Percentiles rank a stretch among this genome's conserved stretches.
Evolutionary conservation across 257 asterid species (phyloP).

Genomic region (Solanum infundibuliforme): DNA sequence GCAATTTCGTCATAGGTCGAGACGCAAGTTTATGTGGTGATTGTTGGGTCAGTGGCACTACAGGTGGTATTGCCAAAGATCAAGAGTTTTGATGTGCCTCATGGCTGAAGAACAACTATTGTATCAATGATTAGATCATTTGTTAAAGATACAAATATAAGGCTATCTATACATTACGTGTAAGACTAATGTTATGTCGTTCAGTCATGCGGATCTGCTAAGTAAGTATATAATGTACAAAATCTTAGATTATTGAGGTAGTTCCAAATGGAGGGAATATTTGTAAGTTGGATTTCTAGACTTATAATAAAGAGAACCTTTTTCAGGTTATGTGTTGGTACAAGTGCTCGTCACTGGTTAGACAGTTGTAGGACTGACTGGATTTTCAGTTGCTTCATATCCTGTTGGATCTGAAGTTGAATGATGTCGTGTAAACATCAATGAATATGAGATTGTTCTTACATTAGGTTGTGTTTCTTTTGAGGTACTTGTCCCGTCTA

Average conservation of each 20-base stretch:
- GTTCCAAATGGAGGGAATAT: not conserved
- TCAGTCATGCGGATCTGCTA: not conserved
- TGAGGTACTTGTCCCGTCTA: not conserved
- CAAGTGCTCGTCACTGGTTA: not conserved
- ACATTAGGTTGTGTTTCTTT: not conserved
- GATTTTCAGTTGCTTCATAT: not conserved
- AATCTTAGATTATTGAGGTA: not conserved
- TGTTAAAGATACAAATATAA: not conserved
- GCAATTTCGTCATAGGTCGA: constrained; percentile 52
- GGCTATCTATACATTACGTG: not conserved
- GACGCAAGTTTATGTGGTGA: constrained; percentile 58
- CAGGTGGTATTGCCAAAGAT: not conserved
- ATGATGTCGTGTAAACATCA: not conserved
- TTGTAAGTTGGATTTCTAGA: not conserved
- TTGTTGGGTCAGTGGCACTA: not conserved
- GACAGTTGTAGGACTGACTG: not conserved
- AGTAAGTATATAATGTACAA: not conserved
- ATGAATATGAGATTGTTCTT: not conserved
- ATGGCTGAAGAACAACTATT: not conserved
- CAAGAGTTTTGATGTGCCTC: not conserved
- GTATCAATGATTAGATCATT: not conserved
- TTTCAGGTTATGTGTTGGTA: not conserved
- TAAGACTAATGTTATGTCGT: not conserved
- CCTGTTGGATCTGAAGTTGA: not conserved
- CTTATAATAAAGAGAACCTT: not conserved